phyloP scores from a whole-genome alignment of 2,329 filamentous ascomycete species.

The Penicillium sp. region DNA sequence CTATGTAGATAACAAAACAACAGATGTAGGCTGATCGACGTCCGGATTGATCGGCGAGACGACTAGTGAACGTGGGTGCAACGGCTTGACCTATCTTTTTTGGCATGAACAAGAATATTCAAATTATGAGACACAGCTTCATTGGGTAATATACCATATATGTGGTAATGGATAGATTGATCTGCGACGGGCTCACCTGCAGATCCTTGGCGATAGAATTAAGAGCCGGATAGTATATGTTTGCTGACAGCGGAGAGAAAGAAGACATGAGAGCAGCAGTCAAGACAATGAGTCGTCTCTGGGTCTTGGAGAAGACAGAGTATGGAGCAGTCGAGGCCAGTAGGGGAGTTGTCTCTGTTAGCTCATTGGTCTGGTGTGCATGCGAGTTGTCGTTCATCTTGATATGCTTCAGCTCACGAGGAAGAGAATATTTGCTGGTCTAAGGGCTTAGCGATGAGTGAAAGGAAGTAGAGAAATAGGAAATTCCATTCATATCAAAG shows the following conservation, averaged over 20 bases:
- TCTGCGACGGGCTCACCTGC: constrained; percentile 12
- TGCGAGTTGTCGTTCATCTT: not conserved
- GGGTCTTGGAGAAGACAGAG: constrained; percentile 31
- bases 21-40: constrained; percentile 49
- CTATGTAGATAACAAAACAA: constrained; percentile 45
- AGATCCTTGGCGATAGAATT: constrained; percentile 31
- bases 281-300: constrained; percentile 39
- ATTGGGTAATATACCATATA: constrained; percentile 27
- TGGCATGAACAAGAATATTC: not conserved
- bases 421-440: too few species aligned
- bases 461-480: not conserved
- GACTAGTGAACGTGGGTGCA: constrained; percentile 48
- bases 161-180: constrained; percentile 34
- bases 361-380: not conserved
- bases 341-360: constrained; percentile 18
- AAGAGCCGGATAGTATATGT: constrained; percentile 39
- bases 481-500: not conserved
- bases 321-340: constrained; percentile 16
- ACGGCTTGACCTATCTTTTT: constrained; percentile 50
- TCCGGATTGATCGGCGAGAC: constrained; percentile 48
- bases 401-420: not conserved
- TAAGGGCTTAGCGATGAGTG: too few species aligned
- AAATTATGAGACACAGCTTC: not conserved
- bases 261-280: constrained; percentile 41
- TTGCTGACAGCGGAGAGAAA: constrained; percentile 44